These are phyloP conservation scores for Russula dissimulans DNA, from an alignment of 768 basidiomycete genomes.

Conservation along the genomic window DNA sequence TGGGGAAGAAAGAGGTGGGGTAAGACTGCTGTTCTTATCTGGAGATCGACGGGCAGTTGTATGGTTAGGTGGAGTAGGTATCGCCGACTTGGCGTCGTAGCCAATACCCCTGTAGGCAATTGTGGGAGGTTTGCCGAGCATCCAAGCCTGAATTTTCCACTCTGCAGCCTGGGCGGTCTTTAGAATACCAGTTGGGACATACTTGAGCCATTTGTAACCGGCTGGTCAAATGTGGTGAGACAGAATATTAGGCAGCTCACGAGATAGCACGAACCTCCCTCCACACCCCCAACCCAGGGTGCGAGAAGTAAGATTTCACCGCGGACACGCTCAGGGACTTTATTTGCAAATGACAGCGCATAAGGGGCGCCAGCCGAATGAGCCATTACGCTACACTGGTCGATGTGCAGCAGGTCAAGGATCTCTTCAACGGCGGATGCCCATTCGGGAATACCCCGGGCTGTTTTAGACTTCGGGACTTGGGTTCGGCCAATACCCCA, in stretches of 20 bases:
- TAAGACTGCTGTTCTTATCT: slow-evolving; percentile 10
- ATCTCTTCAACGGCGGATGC: slow-evolving; percentile 85
- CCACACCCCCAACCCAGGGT: slow-evolving; percentile 92
- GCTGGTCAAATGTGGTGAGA: slow-evolving; percentile 31
- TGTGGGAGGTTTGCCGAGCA: slow-evolving; percentile 90
- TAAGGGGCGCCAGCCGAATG: slow-evolving; percentile 96
- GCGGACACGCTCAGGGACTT: slow-evolving; percentile 59
- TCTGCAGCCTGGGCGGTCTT: slow-evolving; percentile 96
- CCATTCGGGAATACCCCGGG: slow-evolving; percentile 85
- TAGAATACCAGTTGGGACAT: slow-evolving; percentile 85
- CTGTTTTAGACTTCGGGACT: slow-evolving; percentile 49
- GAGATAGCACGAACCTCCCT: slow-evolving; percentile 54
- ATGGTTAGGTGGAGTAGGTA: slow-evolving; percentile 18
- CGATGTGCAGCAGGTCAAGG: slow-evolving; percentile 67
- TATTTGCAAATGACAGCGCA: slow-evolving; percentile 80
- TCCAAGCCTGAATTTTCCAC: slow-evolving; percentile 95
- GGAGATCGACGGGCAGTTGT: slow-evolving; percentile 10
- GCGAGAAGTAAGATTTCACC: slow-evolving; percentile 86
- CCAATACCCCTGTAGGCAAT: slow-evolving; percentile 81
- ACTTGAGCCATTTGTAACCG: slow-evolving; percentile 95
- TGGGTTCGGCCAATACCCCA: slow-evolving; percentile 92
- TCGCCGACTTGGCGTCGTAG: slow-evolving; percentile 38
- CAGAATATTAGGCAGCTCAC: background rate
- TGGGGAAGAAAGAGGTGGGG: slow-evolving; percentile 22
- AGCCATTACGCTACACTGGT: slow-evolving; percentile 81